Base-by-base conservation (phyloP, 2,329 filamentous ascomycete genomes). In the Knufia fluminis region DNA sequence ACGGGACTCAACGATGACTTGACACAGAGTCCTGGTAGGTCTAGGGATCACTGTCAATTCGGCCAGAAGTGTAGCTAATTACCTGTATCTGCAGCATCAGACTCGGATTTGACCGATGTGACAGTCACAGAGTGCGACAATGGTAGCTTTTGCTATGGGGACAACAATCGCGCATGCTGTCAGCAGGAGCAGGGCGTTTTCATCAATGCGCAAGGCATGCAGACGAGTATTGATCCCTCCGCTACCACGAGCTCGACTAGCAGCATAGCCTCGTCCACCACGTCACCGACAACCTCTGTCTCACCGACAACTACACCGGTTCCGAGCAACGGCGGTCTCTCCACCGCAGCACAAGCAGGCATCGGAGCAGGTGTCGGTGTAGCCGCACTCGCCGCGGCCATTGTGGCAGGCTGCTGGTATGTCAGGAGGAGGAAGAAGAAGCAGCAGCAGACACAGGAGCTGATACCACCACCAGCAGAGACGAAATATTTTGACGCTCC, bases 161-260 rank as follows among this genome's bases (percentile, higher is more conserved):
- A 24, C 17, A 28, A 44, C 41, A 44, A 44, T 26, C 23, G 41
- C 10, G 41, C 20, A 8, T 44, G 22, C 16, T 44, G 41, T 28
- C 16, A 17, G 17, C 41, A 44, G 14, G 4, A 28, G 4, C 9
- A 44, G 23, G 41, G 41, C 28, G 23, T 28, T 4, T 44, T 44
- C 20, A 2, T 44, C 41, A 20, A 40, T 22, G 41, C 28, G 16
- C n/a, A 44, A 17, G 41, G 41, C 17, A 22, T 9, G 14, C 17
- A 44, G 28, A 26, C 24, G 17, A 16, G 10, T 14, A 28, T 17
- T 17, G 16, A 28, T 28, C 41, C 28, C 12, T 20, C 16, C 14
- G 22, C 19, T 14, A 6, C 40, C 8, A 43, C 8, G 4, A 43
- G 10, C 19, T 44, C 22, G 4, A 26, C 41, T 9, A 28, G 28